These are phyloP conservation scores for Moelleriella libera DNA, from an alignment of 2,329 filamentous ascomycete genomes.

Conservation along the genomic window DNA sequence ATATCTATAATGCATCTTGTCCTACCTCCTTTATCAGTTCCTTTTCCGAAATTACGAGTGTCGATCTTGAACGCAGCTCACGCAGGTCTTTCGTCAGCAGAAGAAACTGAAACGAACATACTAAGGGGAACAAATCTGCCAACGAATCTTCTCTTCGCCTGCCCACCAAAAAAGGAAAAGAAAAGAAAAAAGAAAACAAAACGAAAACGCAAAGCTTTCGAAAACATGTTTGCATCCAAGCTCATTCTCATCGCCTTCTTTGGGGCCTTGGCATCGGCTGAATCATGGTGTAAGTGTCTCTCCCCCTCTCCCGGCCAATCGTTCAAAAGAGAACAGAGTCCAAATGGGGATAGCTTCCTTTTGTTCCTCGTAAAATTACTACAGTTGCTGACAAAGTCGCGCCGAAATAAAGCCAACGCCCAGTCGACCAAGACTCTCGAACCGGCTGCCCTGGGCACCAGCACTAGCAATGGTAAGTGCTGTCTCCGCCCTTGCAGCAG, in stretches of 20 bases:
- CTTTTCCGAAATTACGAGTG: not conserved
- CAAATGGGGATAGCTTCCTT: not conserved
- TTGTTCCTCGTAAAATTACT: not conserved
- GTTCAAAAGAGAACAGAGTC: no score
- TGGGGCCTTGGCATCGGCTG: not conserved
- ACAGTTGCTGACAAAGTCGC: not conserved
- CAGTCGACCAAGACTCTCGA: not conserved
- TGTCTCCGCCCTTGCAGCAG: not conserved
- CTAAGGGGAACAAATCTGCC: not conserved
- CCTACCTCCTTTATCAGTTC: not conserved
- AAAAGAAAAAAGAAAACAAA: not conserved
- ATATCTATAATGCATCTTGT: not conserved
- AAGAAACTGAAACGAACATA: not conserved
- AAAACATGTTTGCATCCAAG: not conserved
- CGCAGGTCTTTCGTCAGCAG: not conserved
- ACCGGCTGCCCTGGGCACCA: not conserved
- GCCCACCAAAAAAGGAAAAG: not conserved
- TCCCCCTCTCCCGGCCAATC: not conserved
- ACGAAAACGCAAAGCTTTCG: not conserved
- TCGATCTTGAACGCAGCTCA: no score
- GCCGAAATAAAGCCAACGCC: not conserved
- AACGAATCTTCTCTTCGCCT: not conserved
- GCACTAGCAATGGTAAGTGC: not conserved
- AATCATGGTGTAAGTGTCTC: not conserved
- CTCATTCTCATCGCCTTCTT: not conserved